These are phyloP conservation scores for Pholiota molesta DNA, from an alignment of 768 basidiomycete genomes.

Conservation along the genomic window DNA sequence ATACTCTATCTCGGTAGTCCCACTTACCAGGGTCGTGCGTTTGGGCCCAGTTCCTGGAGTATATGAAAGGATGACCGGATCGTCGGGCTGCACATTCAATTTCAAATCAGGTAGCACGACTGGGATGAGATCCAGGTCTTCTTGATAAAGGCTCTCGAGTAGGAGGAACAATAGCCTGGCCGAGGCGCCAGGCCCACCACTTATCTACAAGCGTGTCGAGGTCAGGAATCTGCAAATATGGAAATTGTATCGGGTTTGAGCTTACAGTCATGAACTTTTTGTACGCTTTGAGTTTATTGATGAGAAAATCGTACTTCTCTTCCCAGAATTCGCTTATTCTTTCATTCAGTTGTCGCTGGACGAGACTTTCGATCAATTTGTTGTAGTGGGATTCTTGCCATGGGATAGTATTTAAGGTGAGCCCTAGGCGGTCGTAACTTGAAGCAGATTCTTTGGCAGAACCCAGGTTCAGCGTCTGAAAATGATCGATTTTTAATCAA, in stretches of 20 bases:
- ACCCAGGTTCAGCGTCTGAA: not conserved
- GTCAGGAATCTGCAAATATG: not conserved
- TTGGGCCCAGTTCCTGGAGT: not conserved
- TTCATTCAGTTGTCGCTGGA: not conserved
- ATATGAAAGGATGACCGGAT: not conserved
- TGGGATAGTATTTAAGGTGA: not conserved
- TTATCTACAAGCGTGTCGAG: not conserved
- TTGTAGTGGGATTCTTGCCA: not conserved
- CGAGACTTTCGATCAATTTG: not conserved
- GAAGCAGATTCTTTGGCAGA: not conserved
- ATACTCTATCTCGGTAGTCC: not conserved
- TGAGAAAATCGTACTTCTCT: not conserved
- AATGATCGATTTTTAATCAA: not conserved
- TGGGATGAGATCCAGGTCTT: not conserved
- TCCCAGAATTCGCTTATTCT: not conserved
- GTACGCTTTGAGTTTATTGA: not conserved
- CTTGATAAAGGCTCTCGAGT: not conserved
- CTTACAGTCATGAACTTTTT: not conserved
- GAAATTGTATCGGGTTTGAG: not conserved
- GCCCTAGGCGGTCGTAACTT: not conserved
- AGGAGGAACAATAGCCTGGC: not conserved
- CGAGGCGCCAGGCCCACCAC: too few species aligned
- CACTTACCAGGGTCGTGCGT: not conserved
- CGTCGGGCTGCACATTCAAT: not conserved
- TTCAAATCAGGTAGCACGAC: not conserved